Percentiles rank a stretch among this genome's conserved stretches.
These are phyloP conservation scores for Emericellopsis cladophorae DNA, from an alignment of 2,329 filamentous ascomycete species.

Conservation along the genomic window DNA sequence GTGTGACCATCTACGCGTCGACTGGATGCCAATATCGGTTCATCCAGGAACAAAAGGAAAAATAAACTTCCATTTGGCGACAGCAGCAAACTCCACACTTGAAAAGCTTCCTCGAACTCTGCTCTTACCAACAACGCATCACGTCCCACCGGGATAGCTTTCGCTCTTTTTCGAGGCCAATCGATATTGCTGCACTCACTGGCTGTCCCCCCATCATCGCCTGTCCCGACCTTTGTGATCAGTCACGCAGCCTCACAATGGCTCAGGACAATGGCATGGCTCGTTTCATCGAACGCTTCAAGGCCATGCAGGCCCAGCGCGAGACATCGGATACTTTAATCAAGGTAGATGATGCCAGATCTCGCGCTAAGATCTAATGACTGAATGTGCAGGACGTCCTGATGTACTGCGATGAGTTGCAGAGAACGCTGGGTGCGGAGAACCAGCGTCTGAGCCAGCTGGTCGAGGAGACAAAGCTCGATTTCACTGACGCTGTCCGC, in stretches of 20 bases:
- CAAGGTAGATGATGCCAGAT: constrained; percentile 20
- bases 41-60: too few species aligned
- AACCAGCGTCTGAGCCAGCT: constrained; percentile 26
- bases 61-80: too few species aligned
- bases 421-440: constrained; percentile 28
- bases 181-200: too few species aligned
- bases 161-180: too few species aligned
- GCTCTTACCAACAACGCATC: not conserved
- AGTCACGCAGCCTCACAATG: not conserved
- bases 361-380: not conserved
- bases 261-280: constrained; percentile 18
- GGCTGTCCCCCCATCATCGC: not conserved
- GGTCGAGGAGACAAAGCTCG: constrained; percentile 31
- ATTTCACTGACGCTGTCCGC: constrained; percentile 34
- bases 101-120: not conserved
- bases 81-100: too few species aligned
- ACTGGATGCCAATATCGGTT: too few species aligned
- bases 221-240: not conserved
- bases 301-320: constrained; percentile 25
- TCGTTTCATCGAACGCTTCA: constrained; percentile 35
- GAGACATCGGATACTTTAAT: constrained; percentile 30
- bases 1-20: too few species aligned
- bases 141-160: too few species aligned
- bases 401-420: constrained; percentile 23
- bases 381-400: constrained; percentile 15